Evolutionary conservation across 345 rosid species (phyloP), one percentile per base, ranked within the genome.

Genomic region (Abelmoschus esculentus): DNA sequence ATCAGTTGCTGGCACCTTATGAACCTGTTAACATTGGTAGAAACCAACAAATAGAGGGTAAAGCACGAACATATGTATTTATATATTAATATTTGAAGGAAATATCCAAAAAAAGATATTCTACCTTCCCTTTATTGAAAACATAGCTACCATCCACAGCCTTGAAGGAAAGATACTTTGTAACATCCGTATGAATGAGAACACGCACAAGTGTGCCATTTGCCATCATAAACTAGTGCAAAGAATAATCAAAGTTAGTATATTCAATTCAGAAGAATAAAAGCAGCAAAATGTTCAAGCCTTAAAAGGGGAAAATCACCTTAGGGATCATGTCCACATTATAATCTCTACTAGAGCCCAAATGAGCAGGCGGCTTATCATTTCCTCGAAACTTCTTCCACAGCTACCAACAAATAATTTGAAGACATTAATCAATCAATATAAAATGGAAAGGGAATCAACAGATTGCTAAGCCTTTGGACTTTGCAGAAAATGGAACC

Each of bases 301-400:
- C 73, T 14, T 18, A 14, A 67, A 10, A 8, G 18, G 36, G 60
- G 3, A 70, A 71, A 72, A 74, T n/a, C 50, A 91, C 99, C 91
- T 96, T 96, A 12, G 99, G 99, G 80, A 92, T 78, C 99, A 96
- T 92, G 77, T 96, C 99, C 70, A 92, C 98, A 78, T 92, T 96
- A 77, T 92, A 96, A 72, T 96, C 99, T 83, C 97, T 84, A 75
- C 97, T 91, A 61, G 96, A 81, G 52, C 99, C 99, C 83, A 96
- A 81, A 80, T 87, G 85, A 47, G 90, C 84, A 14, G 99, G 98
- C 76, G 99, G 96, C 66, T 85, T 85, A 59, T 96, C 99, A 73
- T 80, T 80, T 78, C 92, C 93, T 82, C 81, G 88, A 75, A 95
- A 95, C 83, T 85, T 91, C 84, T 84, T 87, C 99, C 98, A 96